These are phyloP conservation scores for Evernia prunastri DNA, from an alignment of 495 filamentous ascomycete species.

Conservation along the genomic window DNA sequence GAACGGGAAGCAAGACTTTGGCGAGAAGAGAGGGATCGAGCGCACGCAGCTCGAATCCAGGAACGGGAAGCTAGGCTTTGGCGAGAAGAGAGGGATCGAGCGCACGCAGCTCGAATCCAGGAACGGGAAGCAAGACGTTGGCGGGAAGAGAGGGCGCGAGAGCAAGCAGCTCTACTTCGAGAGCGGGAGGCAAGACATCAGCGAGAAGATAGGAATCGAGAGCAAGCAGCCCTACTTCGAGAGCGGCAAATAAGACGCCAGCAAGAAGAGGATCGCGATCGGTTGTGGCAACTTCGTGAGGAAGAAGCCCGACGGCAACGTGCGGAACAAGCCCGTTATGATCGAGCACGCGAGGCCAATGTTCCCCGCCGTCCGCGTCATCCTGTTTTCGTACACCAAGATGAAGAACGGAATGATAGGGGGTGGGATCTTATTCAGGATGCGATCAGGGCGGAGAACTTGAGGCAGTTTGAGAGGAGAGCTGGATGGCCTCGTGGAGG, in stretches of 20 bases:
- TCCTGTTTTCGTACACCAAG: constrained; percentile 1
- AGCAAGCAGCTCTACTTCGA: no score
- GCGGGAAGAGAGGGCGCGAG: background rate
- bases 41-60: background rate
- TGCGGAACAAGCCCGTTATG: constrained; percentile 5
- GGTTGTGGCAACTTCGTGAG: no score
- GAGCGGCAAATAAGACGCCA: background rate
- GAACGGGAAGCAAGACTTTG: background rate
- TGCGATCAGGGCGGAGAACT: background rate
- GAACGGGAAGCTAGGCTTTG: background rate
- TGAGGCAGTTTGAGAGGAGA: background rate
- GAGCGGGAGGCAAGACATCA: background rate
- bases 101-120: no score
- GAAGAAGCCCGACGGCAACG: background rate
- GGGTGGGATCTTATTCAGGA: constrained; percentile 1
- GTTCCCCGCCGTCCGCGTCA: constrained; percentile 13
- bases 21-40: constrained; percentile 3
- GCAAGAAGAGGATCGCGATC: background rate
- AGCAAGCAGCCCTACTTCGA: background rate
- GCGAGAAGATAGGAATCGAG: constrained; percentile 1
- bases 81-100: background rate
- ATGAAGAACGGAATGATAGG: background rate
- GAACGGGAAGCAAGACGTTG: background rate
- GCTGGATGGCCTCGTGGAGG: background rate
- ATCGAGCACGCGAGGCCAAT: background rate